Evolutionary conservation across 1,139 yeast genomes (phyloP), one percentile per base, ranked within the genome.

Genomic region (Blastobotrys illinoisensis): DNA sequence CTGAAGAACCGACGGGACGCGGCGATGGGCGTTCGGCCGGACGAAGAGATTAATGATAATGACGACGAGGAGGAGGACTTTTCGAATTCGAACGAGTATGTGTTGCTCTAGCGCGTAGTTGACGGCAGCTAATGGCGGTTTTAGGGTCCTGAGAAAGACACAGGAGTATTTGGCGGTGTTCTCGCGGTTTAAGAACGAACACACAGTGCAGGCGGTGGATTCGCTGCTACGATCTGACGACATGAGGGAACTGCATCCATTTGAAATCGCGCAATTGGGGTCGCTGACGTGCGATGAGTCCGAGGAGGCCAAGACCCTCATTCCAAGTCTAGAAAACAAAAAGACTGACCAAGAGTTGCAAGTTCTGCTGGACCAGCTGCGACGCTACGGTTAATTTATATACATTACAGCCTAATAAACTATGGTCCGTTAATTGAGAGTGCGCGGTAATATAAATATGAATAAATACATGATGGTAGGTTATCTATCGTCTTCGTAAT

Each of bases 251-350:
- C 74, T 93, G 65, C 99, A 93, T 74, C 98, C 99, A 1, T 95
- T 93, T 70, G 99, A 93, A 72, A 78, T 89, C 54, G 97, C 99
- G 0, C 99, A 93, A 72, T 20, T 46, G 54, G 97, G 98, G 0
- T 88, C 96, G 1, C 77, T 93, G 60, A 89, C 95, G 46, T 91
- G 97, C 72, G 99, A 93, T 68, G 98, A 93, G 62, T 91, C 96
- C 5, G 99, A 93, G 67, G 99, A 93, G 74, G 98, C 98, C 32
- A 88, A 90, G 72, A 88, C 97, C 24, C 77, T 93, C 66, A 86
- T 93, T 59, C 97, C 99, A 49, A 86, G 96, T 71, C 77, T 93
- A 66, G 79, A 82, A 18, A 80, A 78, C 60, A 91, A 91, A 70
- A 90, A 88, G 50, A 80, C 88, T 5, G 96, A 90, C 62, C 88